phyloP scores from a whole-genome alignment of 352 stramenopile genomes.

The Aphanomyces invadans region DNA sequence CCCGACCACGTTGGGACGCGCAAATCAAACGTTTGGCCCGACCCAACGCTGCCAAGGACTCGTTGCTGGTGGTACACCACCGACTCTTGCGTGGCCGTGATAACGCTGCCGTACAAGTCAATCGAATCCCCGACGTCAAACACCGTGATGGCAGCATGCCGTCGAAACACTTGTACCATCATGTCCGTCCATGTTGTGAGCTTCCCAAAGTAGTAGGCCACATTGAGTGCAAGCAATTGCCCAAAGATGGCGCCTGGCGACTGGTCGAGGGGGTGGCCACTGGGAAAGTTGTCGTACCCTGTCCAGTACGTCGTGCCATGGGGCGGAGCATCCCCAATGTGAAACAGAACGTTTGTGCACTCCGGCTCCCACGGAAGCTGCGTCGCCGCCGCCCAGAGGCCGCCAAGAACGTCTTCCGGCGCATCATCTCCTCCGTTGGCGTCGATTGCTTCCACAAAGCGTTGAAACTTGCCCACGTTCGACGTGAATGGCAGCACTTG shows the following conservation, averaged over 20 bases:
- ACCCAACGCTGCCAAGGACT: neutral
- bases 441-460: conserved; percentile 28
- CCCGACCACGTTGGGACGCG: neutral
- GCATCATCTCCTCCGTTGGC: conserved; percentile 27
- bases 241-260: conserved; percentile 20
- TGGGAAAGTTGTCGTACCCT: conserved; percentile 23
- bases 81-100: conserved; percentile 29
- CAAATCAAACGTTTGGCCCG: neutral
- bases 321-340: conserved; percentile 39
- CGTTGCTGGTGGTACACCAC: conserved; percentile 32
- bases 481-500: conserved; percentile 36
- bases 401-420: conserved; percentile 39
- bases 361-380: conserved; percentile 28
- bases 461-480: conserved; percentile 27
- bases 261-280: conserved; percentile 20
- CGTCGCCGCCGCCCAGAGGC: conserved; percentile 27
- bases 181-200: conserved; percentile 32
- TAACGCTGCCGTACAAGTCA: conserved; percentile 31
- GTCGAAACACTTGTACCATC: conserved; percentile 33
- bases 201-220: conserved; percentile 37
- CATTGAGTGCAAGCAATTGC: conserved; percentile 10
- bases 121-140: conserved; percentile 30
- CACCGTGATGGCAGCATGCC: conserved; percentile 22
- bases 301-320: conserved; percentile 35
- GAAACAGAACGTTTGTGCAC: conserved; percentile 33